A percentile compares a stretch with the other conserved stretches of the same genome.
Conservation (phyloP, 2,329 filamentous ascomycete species). For the Talaromyces sp. region DNA sequence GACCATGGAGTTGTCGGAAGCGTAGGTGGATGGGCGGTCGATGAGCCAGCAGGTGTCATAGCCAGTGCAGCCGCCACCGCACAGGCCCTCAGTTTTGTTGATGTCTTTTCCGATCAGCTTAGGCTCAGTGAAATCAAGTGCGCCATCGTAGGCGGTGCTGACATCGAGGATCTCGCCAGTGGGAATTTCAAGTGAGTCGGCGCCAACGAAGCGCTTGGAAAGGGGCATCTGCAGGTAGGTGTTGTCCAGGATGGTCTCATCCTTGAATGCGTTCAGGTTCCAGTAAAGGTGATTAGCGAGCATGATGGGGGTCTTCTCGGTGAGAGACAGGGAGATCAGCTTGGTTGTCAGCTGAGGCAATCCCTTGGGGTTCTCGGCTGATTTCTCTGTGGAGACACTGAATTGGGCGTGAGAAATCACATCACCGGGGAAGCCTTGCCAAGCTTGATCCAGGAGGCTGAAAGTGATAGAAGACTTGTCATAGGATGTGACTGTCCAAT, state of each 20-base stretch:
- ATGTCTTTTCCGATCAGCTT: slow-evolving; percentile 78
- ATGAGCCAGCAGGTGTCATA: slow-evolving; percentile 68
- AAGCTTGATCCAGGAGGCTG: slow-evolving; percentile 46
- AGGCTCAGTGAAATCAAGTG: slow-evolving; percentile 68
- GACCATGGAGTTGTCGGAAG: slow-evolving; percentile 37
- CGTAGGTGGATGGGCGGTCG: slow-evolving; percentile 44
- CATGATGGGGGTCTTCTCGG: slow-evolving; percentile 54
- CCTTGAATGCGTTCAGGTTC: slow-evolving; percentile 54
- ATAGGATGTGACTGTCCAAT: slow-evolving; percentile 52
- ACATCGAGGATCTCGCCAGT: slow-evolving; percentile 75
- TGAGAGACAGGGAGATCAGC: slow-evolving; percentile 49
- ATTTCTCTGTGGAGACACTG: slow-evolving; percentile 43
- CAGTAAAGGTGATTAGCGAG: slow-evolving; percentile 55
- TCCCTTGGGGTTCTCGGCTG: slow-evolving; percentile 42
- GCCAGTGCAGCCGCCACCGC: slow-evolving; percentile 78
- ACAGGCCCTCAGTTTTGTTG: slow-evolving; percentile 68
- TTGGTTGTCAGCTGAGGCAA: slow-evolving; percentile 48
- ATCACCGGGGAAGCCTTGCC: slow-evolving; percentile 51
- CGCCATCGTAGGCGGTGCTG: slow-evolving; percentile 65
- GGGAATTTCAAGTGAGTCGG: slow-evolving; percentile 68
- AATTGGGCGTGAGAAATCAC: slow-evolving; percentile 51
- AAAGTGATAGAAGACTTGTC: slow-evolving; percentile 50
- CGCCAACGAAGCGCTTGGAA: slow-evolving; percentile 48
- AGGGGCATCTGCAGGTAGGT: slow-evolving; percentile 51
- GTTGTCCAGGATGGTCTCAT: slow-evolving; percentile 46